Percentiles rank a stretch among this genome's conserved stretches.
phyloP scores from a whole-genome alignment of 331 rosid species.

The Phaseolus coccineus region DNA sequence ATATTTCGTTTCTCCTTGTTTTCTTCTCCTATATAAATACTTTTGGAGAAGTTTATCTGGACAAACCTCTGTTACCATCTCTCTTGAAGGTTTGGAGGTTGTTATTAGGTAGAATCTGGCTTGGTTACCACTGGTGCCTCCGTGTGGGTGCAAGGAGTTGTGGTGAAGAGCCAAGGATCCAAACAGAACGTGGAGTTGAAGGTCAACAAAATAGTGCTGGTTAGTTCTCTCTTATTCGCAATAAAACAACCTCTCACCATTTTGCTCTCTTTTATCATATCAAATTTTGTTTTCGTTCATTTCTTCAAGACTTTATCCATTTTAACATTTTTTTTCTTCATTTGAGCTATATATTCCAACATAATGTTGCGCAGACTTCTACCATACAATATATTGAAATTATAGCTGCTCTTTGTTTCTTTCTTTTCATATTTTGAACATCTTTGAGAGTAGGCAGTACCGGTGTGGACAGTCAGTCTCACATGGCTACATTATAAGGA shows the following conservation, averaged over 20 bases:
- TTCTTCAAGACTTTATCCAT: neutral
- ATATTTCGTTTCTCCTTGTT: neutral
- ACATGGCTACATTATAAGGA: neutral
- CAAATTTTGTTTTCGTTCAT: neutral
- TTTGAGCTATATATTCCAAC: neutral
- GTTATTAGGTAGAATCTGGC: conserved; percentile 81
- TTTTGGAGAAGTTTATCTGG: neutral
- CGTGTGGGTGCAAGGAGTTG: conserved; percentile 82
- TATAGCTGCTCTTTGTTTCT: neutral
- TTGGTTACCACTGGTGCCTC: conserved; percentile 88
- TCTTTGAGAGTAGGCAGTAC: neutral
- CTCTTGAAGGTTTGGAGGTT: conserved; percentile 53
- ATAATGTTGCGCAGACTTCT: neutral
- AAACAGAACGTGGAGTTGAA: conserved; percentile 95
- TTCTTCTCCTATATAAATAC: neutral
- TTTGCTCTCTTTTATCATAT: neutral
- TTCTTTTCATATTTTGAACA: neutral
- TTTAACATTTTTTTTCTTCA: neutral
- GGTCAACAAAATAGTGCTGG: conserved; percentile 82
- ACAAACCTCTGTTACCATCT: neutral
- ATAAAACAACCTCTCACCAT: neutral
- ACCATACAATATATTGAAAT: neutral
- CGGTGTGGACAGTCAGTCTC: neutral
- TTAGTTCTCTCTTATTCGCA: conserved; percentile 53
- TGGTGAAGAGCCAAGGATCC: conserved; percentile 87